Percentiles rank a stretch among this genome's conserved stretches.
phyloP scores from a whole-genome alignment of 106 monocot genomes.

The Dendrobium officinale region DNA sequence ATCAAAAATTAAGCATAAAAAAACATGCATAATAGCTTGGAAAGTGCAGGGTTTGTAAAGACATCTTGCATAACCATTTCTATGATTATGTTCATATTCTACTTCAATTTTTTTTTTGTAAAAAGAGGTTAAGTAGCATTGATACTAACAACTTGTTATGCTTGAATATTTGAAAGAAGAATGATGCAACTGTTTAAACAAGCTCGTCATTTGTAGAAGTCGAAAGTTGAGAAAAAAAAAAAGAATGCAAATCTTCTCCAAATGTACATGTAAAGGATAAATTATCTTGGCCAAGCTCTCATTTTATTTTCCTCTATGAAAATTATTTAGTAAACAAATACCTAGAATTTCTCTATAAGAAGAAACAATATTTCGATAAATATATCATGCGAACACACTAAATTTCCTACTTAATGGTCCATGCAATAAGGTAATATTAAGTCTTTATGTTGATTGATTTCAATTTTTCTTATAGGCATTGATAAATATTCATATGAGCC shows the following conservation, averaged over 20 bases:
- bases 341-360: neutral
- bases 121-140: neutral
- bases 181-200: neutral
- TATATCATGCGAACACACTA: neutral
- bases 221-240: neutral
- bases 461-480: neutral
- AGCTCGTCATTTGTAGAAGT: neutral
- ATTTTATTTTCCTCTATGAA: neutral
- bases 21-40: neutral
- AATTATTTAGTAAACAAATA: neutral
- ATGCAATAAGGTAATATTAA: neutral
- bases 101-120: neutral
- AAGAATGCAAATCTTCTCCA: neutral
- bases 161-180: neutral
- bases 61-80: neutral
- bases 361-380: neutral
- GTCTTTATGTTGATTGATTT: neutral
- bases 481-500: neutral
- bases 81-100: neutral
- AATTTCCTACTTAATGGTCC: neutral
- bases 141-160: neutral
- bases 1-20: neutral
- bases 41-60: neutral
- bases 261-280: neutral
- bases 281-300: neutral